Conservation (phyloP, 1,139 yeast species). For the Geotrichum reessii region DNA sequence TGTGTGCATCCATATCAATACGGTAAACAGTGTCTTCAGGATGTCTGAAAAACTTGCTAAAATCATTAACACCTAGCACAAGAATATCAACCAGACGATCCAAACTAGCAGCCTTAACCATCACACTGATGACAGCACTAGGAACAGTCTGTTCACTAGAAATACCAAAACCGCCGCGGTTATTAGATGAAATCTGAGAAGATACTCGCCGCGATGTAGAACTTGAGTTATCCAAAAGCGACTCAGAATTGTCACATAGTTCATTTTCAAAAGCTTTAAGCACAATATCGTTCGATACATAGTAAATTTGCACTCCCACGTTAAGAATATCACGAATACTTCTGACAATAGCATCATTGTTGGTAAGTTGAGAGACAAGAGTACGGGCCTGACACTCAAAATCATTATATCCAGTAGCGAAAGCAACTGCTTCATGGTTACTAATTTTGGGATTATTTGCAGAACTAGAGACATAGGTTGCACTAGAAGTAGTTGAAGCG, state of each 20-base stretch:
- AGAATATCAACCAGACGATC: conserved; percentile 57
- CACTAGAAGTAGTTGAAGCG: not conserved
- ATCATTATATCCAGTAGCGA: conserved; percentile 37
- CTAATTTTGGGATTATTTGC: not conserved
- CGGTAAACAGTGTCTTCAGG: conserved; percentile 28
- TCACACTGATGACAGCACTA: conserved; percentile 39
- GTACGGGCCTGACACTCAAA: conserved; percentile 35
- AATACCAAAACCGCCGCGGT: not conserved
- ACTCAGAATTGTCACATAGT: not conserved
- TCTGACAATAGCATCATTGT: conserved; percentile 45
- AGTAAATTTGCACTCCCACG: conserved; percentile 50
- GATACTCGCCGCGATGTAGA: not conserved
- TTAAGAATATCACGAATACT: conserved; percentile 56
- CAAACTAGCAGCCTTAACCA: conserved; percentile 54
- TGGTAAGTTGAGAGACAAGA: conserved; percentile 37
- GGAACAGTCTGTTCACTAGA: not conserved
- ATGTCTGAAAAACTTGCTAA: conserved; percentile 43
- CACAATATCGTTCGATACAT: conserved; percentile 48
- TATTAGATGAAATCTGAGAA: not conserved
- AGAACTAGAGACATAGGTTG: not conserved
- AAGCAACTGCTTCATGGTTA: conserved; percentile 15
- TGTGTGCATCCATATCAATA: conserved; percentile 56
- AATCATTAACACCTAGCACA: conserved; percentile 56
- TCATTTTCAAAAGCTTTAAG: conserved; percentile 47
- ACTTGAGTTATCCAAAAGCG: not conserved